Base-by-base conservation (phyloP, 2,329 filamentous ascomycete genomes). In the Penicillium sp. region DNA sequence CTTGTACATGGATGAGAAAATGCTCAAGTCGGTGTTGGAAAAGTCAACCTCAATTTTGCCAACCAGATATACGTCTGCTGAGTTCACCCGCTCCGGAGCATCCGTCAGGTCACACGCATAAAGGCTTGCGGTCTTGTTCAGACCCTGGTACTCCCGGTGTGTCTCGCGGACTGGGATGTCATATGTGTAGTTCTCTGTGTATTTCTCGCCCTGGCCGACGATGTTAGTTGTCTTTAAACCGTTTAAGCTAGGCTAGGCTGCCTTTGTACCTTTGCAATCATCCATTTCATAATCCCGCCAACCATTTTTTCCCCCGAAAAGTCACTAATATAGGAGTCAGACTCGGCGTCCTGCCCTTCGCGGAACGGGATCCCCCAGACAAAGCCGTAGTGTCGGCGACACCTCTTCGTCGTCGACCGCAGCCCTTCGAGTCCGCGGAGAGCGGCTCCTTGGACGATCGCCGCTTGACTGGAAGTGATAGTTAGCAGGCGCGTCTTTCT, bases 361-460 rank as follows among this genome's bases (percentile, higher is more conserved):
- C 51, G 40, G 16, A 53, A 53, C 4, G 0, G 1, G 0, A 24
- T 35, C n/a, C 3, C 8, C 40, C 24, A 35, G 1, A 0, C 1
- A 7, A 49, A 55, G 3, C 46, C 46, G 9, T 55, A 55, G 40
- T 55, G 18, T 33, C 52, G 33, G n/a, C 52, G 52, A 30, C 52
- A 48, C 43, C 16, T 55, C 42, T 21, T 48, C 20, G 35, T 21
- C n/a, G 33, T 45, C 14, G 52, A 20, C 14, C 33, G 52, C 9
- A 55, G 48, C 21, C 46, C 52, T 3, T 45, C 9, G 24, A 55
- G 40, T 8, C 52, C 46, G 43, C 52, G 46, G 23, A 55, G 45
- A n/a, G 52, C 52, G 14, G 52, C 52, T n/a, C 52, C 52, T 11
- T 49, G 46, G 23, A 33, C 52, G 30, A 55, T 49, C n/a, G 52